Conservation (phyloP, 2,329 filamentous ascomycete genomes). For the Gaeumannomyces tritici region DNA sequence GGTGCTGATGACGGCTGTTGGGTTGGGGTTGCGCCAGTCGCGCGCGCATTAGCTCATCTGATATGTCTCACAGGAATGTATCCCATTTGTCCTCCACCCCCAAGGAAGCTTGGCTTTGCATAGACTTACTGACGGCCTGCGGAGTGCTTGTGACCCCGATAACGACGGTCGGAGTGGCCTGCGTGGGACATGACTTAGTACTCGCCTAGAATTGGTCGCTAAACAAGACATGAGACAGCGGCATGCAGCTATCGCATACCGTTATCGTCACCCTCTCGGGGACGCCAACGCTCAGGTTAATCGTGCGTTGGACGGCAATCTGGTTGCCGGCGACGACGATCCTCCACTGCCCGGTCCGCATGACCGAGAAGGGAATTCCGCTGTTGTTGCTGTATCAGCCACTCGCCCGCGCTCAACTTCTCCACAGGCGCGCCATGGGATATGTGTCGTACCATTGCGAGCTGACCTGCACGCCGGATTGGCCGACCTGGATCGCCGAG, state of each 20-base stretch:
- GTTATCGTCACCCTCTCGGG: conserved; percentile 22
- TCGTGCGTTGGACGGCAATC: conserved; percentile 24
- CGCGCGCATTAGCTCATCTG: no score
- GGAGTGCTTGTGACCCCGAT: conserved; percentile 26
- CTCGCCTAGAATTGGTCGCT: no score
- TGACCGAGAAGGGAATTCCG: conserved; percentile 25
- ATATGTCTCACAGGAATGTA: neutral
- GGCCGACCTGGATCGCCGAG: conserved; percentile 22
- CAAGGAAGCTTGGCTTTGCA: neutral
- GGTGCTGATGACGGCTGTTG: conserved; percentile 16
- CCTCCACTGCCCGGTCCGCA: conserved; percentile 25
- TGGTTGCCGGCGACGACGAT: conserved; percentile 24
- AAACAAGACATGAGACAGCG: neutral
- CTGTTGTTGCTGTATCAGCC: conserved; percentile 9
- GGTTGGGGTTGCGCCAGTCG: neutral
- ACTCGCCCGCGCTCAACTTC: neutral
- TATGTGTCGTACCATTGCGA: conserved; percentile 24
- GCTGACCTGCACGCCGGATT: conserved; percentile 21
- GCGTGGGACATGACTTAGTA: neutral
- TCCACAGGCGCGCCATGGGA: neutral
- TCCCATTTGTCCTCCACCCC: no score
- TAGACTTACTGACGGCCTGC: conserved; percentile 19
- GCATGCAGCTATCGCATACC: conserved; percentile 12
- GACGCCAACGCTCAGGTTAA: conserved; percentile 21
- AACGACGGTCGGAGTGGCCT: conserved; percentile 27